These are phyloP conservation scores for Ormosia emarginata DNA, from an alignment of 306 rosid species.

Conservation along the genomic window DNA sequence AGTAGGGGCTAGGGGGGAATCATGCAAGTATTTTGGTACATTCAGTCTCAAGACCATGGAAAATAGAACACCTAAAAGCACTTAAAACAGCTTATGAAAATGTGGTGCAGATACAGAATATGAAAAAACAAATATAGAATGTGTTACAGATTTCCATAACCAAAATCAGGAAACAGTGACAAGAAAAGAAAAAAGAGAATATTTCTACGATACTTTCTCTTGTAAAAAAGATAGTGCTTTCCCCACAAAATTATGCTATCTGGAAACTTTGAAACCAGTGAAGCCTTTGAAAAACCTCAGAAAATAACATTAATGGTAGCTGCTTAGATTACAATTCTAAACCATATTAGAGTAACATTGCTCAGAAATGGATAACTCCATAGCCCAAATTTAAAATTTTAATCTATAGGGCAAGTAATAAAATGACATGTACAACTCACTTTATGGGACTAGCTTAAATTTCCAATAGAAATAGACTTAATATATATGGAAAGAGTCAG, in stretches of 20 bases:
- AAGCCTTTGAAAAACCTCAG: neutral
- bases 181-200: neutral
- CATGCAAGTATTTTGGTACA: neutral
- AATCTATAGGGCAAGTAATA: neutral
- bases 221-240: neutral
- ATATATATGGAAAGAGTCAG: neutral
- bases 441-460: neutral
- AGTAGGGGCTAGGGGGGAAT: neutral
- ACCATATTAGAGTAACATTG: neutral
- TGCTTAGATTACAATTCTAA: neutral
- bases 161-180: neutral
- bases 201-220: neutral
- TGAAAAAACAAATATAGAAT: neutral
- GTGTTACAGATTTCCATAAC: neutral
- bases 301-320: neutral
- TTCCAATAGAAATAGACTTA: neutral
- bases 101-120: neutral
- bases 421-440: neutral
- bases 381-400: neutral
- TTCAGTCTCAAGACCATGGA: neutral
- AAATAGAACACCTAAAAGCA: neutral
- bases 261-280: neutral
- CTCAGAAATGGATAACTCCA: neutral
- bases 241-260: neutral
- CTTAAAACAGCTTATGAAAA: neutral